Evolutionary conservation across 345 rosid species (phyloP).

Genomic region (Passiflora organensis): DNA sequence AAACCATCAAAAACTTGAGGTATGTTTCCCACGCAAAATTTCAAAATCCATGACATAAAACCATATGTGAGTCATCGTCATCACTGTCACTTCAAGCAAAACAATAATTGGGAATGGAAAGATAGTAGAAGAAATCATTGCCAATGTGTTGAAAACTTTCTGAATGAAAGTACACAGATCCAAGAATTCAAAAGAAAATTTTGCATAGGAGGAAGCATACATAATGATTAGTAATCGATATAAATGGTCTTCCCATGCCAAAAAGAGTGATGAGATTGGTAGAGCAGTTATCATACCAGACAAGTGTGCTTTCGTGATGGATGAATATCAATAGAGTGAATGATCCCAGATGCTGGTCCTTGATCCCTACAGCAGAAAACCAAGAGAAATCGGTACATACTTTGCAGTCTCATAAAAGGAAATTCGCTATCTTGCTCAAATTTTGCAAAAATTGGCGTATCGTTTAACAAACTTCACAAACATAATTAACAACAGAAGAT

Average conservation of each 20-base stretch:
- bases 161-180: not conserved
- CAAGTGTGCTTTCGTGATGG: slow-evolving; percentile 86
- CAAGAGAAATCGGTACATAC: slow-evolving; percentile 2
- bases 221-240: not conserved
- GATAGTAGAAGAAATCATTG: too few relatives aligned
- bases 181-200: not conserved
- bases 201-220: not conserved
- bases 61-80: too few relatives aligned
- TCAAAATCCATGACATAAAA: too few relatives aligned
- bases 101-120: not conserved
- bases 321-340: slow-evolving; percentile 87
- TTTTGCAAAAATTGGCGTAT: too few relatives aligned
- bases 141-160: not conserved
- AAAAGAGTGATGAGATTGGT: not conserved
- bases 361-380: slow-evolving; percentile 48
- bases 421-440: too few relatives aligned
- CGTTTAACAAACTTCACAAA: too few relatives aligned
- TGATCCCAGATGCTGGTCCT: slow-evolving; percentile 59
- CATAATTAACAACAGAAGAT: too few relatives aligned
- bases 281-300: slow-evolving; percentile 43
- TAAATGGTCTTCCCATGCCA: not conserved
- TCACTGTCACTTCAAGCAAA: too few relatives aligned
- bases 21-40: too few relatives aligned
- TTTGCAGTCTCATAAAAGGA: not conserved
- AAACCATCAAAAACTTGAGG: too few relatives aligned